These are phyloP conservation scores for Hypomontagnella monticulosa DNA, from an alignment of 495 filamentous ascomycete species.

Conservation along the genomic window DNA sequence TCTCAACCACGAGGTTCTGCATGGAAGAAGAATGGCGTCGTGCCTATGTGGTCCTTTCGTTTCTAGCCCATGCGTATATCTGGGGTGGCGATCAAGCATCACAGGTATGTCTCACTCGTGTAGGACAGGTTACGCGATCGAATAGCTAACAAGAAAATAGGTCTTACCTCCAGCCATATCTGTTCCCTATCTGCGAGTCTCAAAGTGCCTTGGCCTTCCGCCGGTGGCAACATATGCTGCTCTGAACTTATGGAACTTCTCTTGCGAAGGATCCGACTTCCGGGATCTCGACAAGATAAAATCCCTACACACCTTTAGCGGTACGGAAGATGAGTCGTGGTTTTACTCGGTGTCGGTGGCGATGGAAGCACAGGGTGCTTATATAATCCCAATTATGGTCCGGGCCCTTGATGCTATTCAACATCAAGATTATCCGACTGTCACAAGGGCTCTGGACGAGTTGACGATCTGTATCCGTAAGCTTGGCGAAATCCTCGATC, in stretches of 20 bases:
- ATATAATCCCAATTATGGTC: conserved; percentile 82
- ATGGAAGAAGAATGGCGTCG: conserved; percentile 87
- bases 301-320: conserved; percentile 87
- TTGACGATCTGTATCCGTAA: conserved; percentile 78
- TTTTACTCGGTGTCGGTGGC: conserved; percentile 95
- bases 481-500: conserved; percentile 70
- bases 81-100: conserved; percentile 61
- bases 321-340: conserved; percentile 94
- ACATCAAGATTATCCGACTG: conserved; percentile 63
- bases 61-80: conserved; percentile 89
- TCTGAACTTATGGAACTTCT: conserved; percentile 92
- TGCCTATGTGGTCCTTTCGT: conserved; percentile 84
- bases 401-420: conserved; percentile 75
- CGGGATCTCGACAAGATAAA: conserved; percentile 76
- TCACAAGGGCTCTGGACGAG: conserved; percentile 69
- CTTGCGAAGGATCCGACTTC: conserved; percentile 69
- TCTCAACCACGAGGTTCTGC: conserved; percentile 77
- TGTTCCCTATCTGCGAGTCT: conserved; percentile 79
- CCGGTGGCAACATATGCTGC: conserved; percentile 92
- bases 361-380: conserved; percentile 87
- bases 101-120: conserved; percentile 39
- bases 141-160: conserved; percentile 34
- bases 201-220: conserved; percentile 79
- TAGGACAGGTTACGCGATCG: neutral
- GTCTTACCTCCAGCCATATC: conserved; percentile 79